Base-by-base conservation (phyloP, 2,329 filamentous ascomycete genomes). In the Talaromyces atroroseus region DNA sequence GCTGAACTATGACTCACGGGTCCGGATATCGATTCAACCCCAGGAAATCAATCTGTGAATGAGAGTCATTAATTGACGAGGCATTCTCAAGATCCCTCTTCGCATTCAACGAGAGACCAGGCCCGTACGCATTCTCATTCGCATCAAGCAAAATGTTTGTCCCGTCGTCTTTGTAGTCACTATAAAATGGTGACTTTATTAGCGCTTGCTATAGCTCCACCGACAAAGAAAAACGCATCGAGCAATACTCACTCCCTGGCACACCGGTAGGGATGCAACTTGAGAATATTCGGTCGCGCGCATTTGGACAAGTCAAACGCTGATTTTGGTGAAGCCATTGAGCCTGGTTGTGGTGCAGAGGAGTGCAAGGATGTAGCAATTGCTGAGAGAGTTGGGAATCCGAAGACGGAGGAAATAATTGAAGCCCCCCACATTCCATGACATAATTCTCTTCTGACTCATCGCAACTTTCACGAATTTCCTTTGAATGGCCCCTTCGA, bases 151-250 rank as follows among this genome's bases (percentile, higher is more conserved):
- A 86, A 66, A 97, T 85, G 68, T 97, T 97, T 58, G 86, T 92
- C 64, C 94, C 94, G 70, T 99, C 89, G 72, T 99, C 92, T 78
- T 99, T 96, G 82, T 99, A 97, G 82, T 99, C 94, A 77, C 90
- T 95, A 69, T 42, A 20, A 14, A 32, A 23, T 12, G n/a, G 12
- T 36, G 10, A 36, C n/a, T 18, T 26, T 8, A 38, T 23, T 18
- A 32, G 40, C 18, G 23, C 40, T 16, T 12, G 18, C 40, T 36
- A 36, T 36, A 36, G 11, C 11, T 36, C 14, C 32, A 16, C 52
- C 56, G 52, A 38, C 24, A 45, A 56, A 54, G 14, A 51, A 24
- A 47, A 50, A 26, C 49, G 54, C 44, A 57, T 52, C 49, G 52
- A 58, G 55, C 51, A 57, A 49, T 51, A 74, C 85, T 74, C 77